A percentile compares a stretch with the other conserved stretches of the same genome.
These are phyloP conservation scores for Nicotiana benthamiana DNA, from an alignment of 257 asterid species.

Conservation along the genomic window DNA sequence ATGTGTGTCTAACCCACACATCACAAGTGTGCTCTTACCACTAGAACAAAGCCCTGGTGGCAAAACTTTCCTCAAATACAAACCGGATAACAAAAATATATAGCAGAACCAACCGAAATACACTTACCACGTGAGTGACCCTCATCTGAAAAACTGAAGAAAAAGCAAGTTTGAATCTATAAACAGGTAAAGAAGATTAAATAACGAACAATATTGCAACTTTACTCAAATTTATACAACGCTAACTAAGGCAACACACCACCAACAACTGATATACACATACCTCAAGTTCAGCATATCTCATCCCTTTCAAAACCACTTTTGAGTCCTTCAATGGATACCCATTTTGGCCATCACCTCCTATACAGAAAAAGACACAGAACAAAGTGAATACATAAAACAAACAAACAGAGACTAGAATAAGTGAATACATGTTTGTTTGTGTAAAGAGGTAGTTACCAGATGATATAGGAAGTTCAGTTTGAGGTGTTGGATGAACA, in stretches of 20 bases:
- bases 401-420: background rate
- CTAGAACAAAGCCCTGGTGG: no score
- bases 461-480: background rate
- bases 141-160: background rate
- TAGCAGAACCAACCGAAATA: background rate
- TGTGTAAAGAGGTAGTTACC: background rate
- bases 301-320: slow-evolving; percentile 76
- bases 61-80: background rate
- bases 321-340: slow-evolving; percentile 36
- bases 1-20: no score
- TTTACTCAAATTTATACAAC: background rate
- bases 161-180: background rate
- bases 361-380: slow-evolving; percentile 10
- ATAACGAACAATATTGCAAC: background rate
- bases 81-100: background rate
- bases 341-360: slow-evolving; percentile 22
- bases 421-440: no score
- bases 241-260: background rate
- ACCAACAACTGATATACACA: background rate
- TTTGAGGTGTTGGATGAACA: background rate
- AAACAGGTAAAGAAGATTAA: background rate
- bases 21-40: no score
- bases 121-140: background rate
- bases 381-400: background rate
- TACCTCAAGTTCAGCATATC: slow-evolving; percentile 77